A percentile compares a stretch with the other conserved stretches of the same genome.
Conservation (phyloP, 805 yeast genomes). For the Nakazawaea pomicola region DNA sequence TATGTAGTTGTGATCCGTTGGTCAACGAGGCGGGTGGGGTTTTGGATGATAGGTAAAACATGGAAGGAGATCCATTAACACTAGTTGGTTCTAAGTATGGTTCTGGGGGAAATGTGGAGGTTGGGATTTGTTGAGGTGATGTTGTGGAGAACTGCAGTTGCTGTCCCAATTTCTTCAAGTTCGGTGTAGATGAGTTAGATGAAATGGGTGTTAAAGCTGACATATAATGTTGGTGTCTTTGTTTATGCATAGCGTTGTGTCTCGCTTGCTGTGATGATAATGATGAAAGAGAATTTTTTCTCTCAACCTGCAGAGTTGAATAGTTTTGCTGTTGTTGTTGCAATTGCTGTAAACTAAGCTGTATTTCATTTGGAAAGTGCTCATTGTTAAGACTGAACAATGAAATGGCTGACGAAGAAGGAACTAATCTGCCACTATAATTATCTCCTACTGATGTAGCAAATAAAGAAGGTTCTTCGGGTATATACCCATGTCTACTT, state of each 20-base stretch:
- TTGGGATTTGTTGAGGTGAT: conserved; percentile 13
- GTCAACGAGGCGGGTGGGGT: conserved; percentile 41
- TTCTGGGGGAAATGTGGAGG: conserved; percentile 11
- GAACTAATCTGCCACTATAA: conserved; percentile 26
- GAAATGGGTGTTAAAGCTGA: conserved; percentile 10
- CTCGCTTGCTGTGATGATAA: conserved; percentile 1
- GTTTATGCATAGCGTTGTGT: conserved; percentile 6
- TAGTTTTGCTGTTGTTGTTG: conserved; percentile 2
- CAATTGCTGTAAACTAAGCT: not conserved
- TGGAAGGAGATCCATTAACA: conserved; percentile 49
- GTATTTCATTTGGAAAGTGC: not conserved
- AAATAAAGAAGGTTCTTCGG: conserved; percentile 17
- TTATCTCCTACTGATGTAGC: conserved; percentile 31
- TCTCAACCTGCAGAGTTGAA: conserved; percentile 3
- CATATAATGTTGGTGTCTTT: conserved; percentile 13
- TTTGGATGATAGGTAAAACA: conserved; percentile 46
- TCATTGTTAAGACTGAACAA: conserved; percentile 27
- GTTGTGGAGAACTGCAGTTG: too few species aligned
- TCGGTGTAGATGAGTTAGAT: conserved; percentile 4
- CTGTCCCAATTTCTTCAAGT: conserved; percentile 2
- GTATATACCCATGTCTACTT: not conserved
- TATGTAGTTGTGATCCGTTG: conserved; percentile 20
- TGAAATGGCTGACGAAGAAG: conserved; percentile 31
- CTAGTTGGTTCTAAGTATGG: conserved; percentile 40
- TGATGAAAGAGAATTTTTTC: conserved; percentile 7